A percentile compares a stretch with the other conserved stretches of the same genome.
Evolutionary conservation across 2,329 filamentous ascomycete genomes (phyloP).

Genomic region (Trichophyton simii): DNA sequence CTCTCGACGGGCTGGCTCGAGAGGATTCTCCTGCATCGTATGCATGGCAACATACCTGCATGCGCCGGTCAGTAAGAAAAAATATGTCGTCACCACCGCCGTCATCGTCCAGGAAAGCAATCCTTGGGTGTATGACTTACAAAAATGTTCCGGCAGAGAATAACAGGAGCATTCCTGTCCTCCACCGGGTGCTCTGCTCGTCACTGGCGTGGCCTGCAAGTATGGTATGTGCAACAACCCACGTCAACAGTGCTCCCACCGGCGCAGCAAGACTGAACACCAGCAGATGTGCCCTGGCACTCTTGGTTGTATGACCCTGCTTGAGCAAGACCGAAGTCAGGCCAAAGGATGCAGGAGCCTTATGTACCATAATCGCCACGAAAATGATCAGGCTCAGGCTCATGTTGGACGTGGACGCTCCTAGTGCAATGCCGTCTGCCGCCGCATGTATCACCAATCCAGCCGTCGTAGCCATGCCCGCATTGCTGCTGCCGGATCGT

Average conservation of each 20-base stretch:
- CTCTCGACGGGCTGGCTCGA: constrained; percentile 22
- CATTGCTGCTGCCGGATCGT: constrained; percentile 26
- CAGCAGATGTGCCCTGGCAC: constrained; percentile 69
- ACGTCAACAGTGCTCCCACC: constrained; percentile 70
- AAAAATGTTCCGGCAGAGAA: constrained; percentile 94
- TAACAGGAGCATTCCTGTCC: constrained; percentile 83
- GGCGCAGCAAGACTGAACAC: constrained; percentile 89
- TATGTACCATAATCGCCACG: constrained; percentile 92
- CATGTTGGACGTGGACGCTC: constrained; percentile 70
- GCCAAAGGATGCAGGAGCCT: constrained; percentile 89
- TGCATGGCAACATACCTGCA: constrained; percentile 92
- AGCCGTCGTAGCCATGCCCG: constrained; percentile 65
- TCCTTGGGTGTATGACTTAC: constrained; percentile 40
- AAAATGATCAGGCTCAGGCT: constrained; percentile 86
- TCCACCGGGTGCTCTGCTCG: constrained; percentile 59
- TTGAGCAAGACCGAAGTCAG: constrained; percentile 81
- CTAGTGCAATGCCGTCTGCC: constrained; percentile 90
- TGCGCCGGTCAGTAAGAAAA: neutral
- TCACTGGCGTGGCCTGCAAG: constrained; percentile 41
- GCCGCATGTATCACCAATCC: constrained; percentile 93
- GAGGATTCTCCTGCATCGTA: constrained; percentile 70
- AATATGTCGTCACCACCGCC: no score
- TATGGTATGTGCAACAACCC: constrained; percentile 61
- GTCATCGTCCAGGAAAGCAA: no score
- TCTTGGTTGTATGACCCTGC: constrained; percentile 78